phyloP scores from a whole-genome alignment of 2,329 filamentous ascomycete genomes.

The Verticillium dahliae region DNA sequence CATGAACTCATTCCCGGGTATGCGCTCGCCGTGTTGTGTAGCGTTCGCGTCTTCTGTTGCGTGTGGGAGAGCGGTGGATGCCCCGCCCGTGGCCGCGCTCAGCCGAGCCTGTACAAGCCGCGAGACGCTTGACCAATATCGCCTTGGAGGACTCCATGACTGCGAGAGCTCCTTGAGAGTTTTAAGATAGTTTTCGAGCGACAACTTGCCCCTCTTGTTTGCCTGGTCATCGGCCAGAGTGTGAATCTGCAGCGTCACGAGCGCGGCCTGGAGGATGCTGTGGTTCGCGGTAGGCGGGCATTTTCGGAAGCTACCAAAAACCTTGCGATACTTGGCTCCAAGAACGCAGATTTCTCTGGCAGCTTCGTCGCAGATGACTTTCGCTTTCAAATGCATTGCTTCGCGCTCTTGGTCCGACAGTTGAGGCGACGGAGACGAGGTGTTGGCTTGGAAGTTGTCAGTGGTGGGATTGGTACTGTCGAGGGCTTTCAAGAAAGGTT shows the following conservation, averaged over 20 bases:
- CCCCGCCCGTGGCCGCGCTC: background rate
- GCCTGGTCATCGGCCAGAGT: background rate
- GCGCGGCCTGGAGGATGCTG: slow-evolving; percentile 23
- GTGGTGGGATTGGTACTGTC: background rate
- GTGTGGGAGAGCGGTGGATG: background rate
- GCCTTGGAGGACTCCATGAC: background rate
- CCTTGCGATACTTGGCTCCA: slow-evolving; percentile 22
- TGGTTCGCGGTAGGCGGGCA: slow-evolving; percentile 27
- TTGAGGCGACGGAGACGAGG: background rate
- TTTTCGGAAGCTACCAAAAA: slow-evolving; percentile 25
- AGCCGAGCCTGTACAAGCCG: background rate
- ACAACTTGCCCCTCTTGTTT: background rate
- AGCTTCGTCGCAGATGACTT: slow-evolving; percentile 16
- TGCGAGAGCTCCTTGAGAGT: background rate
- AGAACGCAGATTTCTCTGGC: slow-evolving; percentile 17
- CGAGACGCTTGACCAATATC: background rate
- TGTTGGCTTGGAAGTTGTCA: background rate
- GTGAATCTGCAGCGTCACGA: slow-evolving; percentile 12
- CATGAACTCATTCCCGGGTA: too few species aligned
- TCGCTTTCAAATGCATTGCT: background rate
- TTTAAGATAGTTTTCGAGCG: background rate
- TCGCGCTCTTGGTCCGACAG: background rate
- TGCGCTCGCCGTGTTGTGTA: background rate
- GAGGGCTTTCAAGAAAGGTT: slow-evolving; percentile 14
- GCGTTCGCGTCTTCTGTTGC: background rate